Base-by-base conservation (phyloP, 2,329 filamentous ascomycete species). In the Ceratocystis diversiconidia region DNA sequence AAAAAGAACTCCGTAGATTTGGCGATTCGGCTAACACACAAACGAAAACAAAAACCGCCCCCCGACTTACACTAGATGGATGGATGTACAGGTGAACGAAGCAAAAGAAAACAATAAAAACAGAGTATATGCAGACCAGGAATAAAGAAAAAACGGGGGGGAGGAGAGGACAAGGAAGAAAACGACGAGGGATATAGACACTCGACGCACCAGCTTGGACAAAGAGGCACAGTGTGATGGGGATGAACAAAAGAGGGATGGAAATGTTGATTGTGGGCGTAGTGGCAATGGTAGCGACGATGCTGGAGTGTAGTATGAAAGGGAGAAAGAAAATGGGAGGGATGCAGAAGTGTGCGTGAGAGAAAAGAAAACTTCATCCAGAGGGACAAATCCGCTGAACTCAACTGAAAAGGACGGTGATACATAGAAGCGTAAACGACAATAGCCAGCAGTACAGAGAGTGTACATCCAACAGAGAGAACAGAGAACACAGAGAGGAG, bases 381-480 rank as follows among this genome's bases (percentile, higher is more conserved):
- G 12, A 28, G 36, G 55, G 25, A 64, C 15, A 64, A 60, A 28
- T 28, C 32, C 36, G 32, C 60, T 62, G 41, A 36, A 10, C 48
- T 44, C 19, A 64, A 57, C 32, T 41, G 22, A 64, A 44, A 43
- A 59, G 5, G n/a, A 64, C 19, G 36, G 43, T 60, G 63, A 43
- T 60, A 60, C 63, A 64, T 60, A 64, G 17, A 64, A 60, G 41
- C 41, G 30, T 44, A 60, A 64, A 60, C 32, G 41, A 60, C 32
- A 64, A 41, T 32, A 28, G 36, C 63, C 50, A 64, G 55, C 32
- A 64, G 43, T 60, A 60, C 63, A 64, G 25, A 64, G 50, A 46
- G 52, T 64, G 63, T 64, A 64, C 60, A 64, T 50, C 63, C 63
- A 60, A 48, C 36, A 64, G 28, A 52, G 48, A 43, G 19, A 62